Base-by-base conservation (phyloP, 306 rosid species). In the Prunus armeniaca region DNA sequence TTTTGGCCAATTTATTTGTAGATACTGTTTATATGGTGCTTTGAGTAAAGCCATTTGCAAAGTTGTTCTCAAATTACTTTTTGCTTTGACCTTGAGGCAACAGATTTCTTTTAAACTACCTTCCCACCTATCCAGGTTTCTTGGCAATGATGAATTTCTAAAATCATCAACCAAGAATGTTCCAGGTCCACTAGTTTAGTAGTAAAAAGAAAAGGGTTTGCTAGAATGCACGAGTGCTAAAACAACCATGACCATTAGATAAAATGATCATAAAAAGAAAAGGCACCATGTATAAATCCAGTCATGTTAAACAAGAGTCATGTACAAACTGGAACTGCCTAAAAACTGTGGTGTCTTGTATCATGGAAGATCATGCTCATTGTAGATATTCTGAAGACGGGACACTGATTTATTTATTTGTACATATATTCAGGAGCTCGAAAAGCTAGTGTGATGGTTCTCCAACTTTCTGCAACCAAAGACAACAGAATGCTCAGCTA, bases 401-500 rank as follows among this genome's bases (percentile, higher is more conserved):
- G 60, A 43, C 56, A 30, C 19, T 9, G 14, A 24, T 68, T 60
- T 74, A 79, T 67, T 67, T 76, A 57, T 66, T 73, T 41, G 67
- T 73, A 38, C 3, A 32, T n/a, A 47, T 28, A 55, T 11, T 19
- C 13, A 20, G 72, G 54, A 22, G 67, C 68, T 67, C 65, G 14
- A 52, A 54, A 24, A 79, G 65, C 84, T 83, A 78, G 67, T 24
- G 73, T 43, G 84, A 34, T 82, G 65, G 71, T 76, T 84, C 84
- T 86, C 63, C 89, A 62, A 83, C 85, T 76, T 69, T 83, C 93
- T 87, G 87, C 89, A 73, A 67, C 41, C 34, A 87, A 68, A 64
- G 62, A 84, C 22, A 69, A 19, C 28, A 69, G 30, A 25, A 14
- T 3, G 18, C 41, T 61, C 41, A 65, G 57, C 41, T 19, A 58